Evolutionary conservation across 2,329 filamentous ascomycete species (phyloP), one percentile per base, ranked within the genome.

Genomic region (Thermoascus crustaceus): DNA sequence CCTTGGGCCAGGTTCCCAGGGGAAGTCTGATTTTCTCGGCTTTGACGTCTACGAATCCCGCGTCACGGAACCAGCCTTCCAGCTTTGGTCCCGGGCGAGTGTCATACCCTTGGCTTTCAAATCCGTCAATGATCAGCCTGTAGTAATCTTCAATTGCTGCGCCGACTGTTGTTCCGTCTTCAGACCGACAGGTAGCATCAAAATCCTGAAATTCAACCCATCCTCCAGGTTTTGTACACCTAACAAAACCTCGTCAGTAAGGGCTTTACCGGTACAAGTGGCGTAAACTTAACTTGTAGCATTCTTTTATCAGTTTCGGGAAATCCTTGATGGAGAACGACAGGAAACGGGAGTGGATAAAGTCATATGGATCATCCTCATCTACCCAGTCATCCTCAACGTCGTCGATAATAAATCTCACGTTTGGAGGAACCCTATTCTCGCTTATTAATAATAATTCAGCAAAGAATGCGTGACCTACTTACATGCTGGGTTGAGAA

Each of bases 301-400:
- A 59, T 36, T 66, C 63, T 10, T 54, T 52, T 38, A 76, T 64
- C 0, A 78, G 50, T 10, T 49, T 59, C 2, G 63, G 62, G 73
- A 74, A 78, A 46, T 78, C 65, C 32, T 66, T 69, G 39, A 78
- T 71, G 2, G 68, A 71, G 61, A 71, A 67, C 9, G 72, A 68
- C 1, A 72, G 71, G 37, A 74, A 68, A 3, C 76, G 65, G n/a
- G 70, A 68, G 49, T 79, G 75, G 22, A 80, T 68, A 39, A 75
- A 77, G 50, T 80, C 75, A 37, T 77, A 79, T 18, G 23, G 23
- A 34, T 10, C 13, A 9, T 53, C 48, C 4, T 69, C 68, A 41
- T 75, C 67, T 10, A 75, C 52, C 75, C 75, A 79, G 3, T 66
- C 62, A 38, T 65, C 66, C 52, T 78, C 74, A 17, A 72, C 64